Evolutionary conservation across 2,329 filamentous ascomycete genomes (phyloP), one percentile per base, ranked within the genome.

Genomic region (Sclerotiophoma versabilis): DNA sequence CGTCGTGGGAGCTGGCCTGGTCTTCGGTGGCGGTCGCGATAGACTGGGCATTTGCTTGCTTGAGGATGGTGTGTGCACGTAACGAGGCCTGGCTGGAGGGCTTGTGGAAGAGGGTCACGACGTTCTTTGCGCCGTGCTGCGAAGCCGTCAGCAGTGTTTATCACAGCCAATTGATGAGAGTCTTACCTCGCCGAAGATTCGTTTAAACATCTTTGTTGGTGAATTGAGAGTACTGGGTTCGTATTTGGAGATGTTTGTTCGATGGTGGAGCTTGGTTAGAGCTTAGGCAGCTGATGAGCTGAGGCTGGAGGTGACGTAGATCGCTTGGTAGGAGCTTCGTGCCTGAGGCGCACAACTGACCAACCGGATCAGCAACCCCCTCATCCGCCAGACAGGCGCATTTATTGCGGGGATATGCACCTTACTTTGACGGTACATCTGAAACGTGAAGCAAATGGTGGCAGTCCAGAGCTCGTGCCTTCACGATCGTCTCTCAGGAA

Each of bases 31-130:
- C 86, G 19, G 84, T 81, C 55, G 87, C 81, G 26, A 84, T 76
- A 11, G 91, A 87, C 41, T 85, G 86, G 41, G 89, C 87, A 22
- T 90, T 90, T 26, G 87, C 84, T 77, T 93, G 87, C 79, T 95
- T 96, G 57, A 98, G 85, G 47, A 96, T 79, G 34, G 85, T 88
- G 58, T 88, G 85, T 26, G 89, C 89, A 56, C 89, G 86, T 44
- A 85, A 81, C 3, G 93, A 97, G 60, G 88, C 83, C 19, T 89
- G 84, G 48, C 85, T 84, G 66, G 82, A 84, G 53, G 93, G 85
- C 76, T 91, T 90, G 84, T 97, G 93, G 83, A 98, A 99, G 81
- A 99, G 88, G 58, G 93, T 98, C 74, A 98, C 86, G 64, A 96
- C 91, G 81, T 98, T 93, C 69, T 81, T 81, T 59, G 76, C 75